Conservation (phyloP, 805 yeast genomes). For the Lachancea mirantina region DNA sequence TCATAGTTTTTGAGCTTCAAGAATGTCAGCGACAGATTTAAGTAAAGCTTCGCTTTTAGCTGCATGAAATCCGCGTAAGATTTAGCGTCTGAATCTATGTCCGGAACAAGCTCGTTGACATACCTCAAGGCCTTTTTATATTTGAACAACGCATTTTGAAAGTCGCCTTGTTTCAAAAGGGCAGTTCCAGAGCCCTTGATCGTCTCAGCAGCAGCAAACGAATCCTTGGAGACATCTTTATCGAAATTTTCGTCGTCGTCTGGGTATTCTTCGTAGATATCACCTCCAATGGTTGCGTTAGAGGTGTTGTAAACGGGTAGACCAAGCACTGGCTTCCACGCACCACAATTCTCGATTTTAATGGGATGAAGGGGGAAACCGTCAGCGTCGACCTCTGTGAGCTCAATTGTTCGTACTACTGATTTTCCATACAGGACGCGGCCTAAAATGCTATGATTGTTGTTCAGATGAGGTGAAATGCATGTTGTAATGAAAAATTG, state of each 20-base stretch:
- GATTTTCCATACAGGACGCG: slow-evolving; percentile 60
- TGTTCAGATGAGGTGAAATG: slow-evolving; percentile 65
- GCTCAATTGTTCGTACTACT: slow-evolving; percentile 59
- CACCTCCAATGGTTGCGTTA: slow-evolving; percentile 56
- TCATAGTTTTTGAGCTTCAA: slow-evolving; percentile 43
- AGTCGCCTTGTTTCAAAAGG: slow-evolving; percentile 47
- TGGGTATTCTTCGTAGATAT: slow-evolving; percentile 68
- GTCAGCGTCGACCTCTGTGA: slow-evolving; percentile 38
- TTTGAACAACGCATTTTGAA: slow-evolving; percentile 49
- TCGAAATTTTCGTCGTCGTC: slow-evolving; percentile 61
- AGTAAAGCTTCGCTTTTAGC: slow-evolving; percentile 35
- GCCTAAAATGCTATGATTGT: slow-evolving; percentile 76
- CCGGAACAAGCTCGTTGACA: slow-evolving; percentile 67
- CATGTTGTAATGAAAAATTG: slow-evolving; percentile 69
- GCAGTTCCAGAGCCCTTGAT: slow-evolving; percentile 65
- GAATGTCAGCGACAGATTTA: slow-evolving; percentile 51
- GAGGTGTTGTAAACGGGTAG: slow-evolving; percentile 60
- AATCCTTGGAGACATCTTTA: slow-evolving; percentile 47
- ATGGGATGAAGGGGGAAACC: slow-evolving; percentile 39
- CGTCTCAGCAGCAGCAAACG: slow-evolving; percentile 42
- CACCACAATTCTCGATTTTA: slow-evolving; percentile 51
- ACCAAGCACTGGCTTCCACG: slow-evolving; percentile 46
- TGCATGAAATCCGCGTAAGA: slow-evolving; percentile 42
- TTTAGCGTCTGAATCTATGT: slow-evolving; percentile 51
- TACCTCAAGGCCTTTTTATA: slow-evolving; percentile 62